Percentiles rank a stretch among this genome's conserved stretches.
These are phyloP conservation scores for Backusella tarrabulga DNA, from an alignment of 192 early-diverging fungal genomes.

Conservation along the genomic window DNA sequence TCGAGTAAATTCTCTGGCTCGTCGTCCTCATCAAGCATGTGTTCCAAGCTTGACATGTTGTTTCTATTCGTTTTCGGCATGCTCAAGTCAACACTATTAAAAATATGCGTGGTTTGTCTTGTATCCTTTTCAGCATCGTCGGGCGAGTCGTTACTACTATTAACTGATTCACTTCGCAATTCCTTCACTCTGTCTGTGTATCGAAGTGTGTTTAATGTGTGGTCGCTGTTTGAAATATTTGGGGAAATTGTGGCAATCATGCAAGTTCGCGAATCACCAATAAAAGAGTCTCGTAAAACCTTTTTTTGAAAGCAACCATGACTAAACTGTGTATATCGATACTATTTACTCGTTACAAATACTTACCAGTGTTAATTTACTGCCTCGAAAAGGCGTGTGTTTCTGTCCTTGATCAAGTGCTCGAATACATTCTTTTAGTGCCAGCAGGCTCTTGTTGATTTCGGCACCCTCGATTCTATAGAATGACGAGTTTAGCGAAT, in stretches of 20 bases:
- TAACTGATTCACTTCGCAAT: conserved; percentile 16
- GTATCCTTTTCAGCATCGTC: background rate
- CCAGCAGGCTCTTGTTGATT: conserved; percentile 96
- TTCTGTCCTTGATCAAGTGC: conserved; percentile 90
- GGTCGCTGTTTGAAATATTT: conserved; percentile 88
- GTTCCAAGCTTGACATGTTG: background rate
- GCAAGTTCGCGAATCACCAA: conserved; percentile 94
- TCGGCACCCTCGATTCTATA: conserved; percentile 93
- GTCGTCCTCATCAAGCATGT: background rate
- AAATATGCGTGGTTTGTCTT: background rate
- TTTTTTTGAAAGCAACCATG: conserved; percentile 2
- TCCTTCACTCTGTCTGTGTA: conserved; percentile 77
- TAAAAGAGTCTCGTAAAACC: conserved; percentile 94
- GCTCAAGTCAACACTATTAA: background rate
- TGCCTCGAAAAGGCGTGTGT: conserved; percentile 95
- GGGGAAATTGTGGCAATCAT: conserved; percentile 98
- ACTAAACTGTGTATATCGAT: background rate
- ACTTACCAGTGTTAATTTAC: conserved; percentile 87
- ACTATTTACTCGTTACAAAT: background rate
- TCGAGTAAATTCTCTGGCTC: conserved; percentile 17
- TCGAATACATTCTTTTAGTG: conserved; percentile 96
- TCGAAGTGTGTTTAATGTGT: conserved; percentile 92
- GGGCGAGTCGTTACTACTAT: background rate
- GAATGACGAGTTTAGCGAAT: background rate
- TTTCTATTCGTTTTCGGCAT: background rate